Conservation (phyloP, 2,329 filamentous ascomycete species). For the Cytospora paraplurivora region DNA sequence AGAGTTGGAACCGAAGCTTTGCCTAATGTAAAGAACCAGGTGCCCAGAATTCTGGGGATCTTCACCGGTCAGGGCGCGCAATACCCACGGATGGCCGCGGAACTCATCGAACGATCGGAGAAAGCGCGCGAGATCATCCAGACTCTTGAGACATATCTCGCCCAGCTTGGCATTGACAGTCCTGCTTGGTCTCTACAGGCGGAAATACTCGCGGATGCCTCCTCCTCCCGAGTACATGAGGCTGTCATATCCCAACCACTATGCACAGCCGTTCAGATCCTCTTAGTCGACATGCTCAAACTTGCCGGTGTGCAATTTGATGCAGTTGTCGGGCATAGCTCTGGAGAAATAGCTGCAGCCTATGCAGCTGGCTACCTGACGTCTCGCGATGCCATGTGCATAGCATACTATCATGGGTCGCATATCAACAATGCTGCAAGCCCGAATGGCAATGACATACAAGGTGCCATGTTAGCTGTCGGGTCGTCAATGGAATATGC, state of each 20-base stretch:
- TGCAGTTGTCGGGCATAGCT: constrained; percentile 35
- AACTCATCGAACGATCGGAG: constrained; percentile 35
- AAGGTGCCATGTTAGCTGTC: constrained; percentile 35
- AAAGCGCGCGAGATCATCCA: neutral
- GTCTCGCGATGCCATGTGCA: constrained; percentile 31
- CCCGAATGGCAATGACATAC: neutral
- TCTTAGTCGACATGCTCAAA: constrained; percentile 39
- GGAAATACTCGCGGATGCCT: constrained; percentile 12
- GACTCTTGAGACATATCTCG: neutral
- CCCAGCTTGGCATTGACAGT: neutral
- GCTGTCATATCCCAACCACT: constrained; percentile 29
- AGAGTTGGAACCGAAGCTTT: constrained; percentile 31
- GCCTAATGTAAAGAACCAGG: constrained; percentile 30
- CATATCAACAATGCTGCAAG: neutral
- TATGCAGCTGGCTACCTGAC: constrained; percentile 15
- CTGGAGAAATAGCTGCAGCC: constrained; percentile 29
- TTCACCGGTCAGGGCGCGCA: constrained; percentile 42
- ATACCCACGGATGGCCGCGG: constrained; percentile 38
- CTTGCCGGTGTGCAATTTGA: constrained; percentile 30
- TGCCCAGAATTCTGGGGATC: constrained; percentile 21
- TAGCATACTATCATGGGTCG: constrained; percentile 32
- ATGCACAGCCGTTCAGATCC: constrained; percentile 45
- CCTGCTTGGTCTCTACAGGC: constrained; percentile 18
- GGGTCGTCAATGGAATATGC: constrained; percentile 27
- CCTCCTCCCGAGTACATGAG: constrained; percentile 24